Conservation (phyloP, 352 stramenopile genomes). For the Poterioochromonas sp. region DNA sequence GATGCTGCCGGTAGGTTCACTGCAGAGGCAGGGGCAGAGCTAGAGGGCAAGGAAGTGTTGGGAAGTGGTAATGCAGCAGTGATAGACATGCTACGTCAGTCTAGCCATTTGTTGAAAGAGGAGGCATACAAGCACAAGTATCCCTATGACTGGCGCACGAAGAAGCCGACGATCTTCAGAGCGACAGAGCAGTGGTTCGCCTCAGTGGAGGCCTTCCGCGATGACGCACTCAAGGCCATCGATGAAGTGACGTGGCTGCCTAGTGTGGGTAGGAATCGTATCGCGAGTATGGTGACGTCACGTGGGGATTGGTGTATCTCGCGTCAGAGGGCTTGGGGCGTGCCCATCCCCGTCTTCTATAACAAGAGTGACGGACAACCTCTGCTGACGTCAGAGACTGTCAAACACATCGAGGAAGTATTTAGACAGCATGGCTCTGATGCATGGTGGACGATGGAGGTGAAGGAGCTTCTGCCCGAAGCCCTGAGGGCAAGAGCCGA, state of each 20-base stretch:
- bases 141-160: conserved; percentile 98
- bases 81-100: conserved; percentile 64
- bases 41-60: conserved; percentile 76
- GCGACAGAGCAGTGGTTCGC: conserved; percentile 98
- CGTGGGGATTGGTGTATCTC: conserved; percentile 97
- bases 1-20: conserved; percentile 75
- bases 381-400: conserved; percentile 77
- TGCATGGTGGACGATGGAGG: conserved; percentile 83
- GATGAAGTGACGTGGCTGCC: conserved; percentile 82
- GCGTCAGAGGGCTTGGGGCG: conserved; percentile 88
- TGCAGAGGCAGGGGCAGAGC: conserved; percentile 69
- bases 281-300: conserved; percentile 69
- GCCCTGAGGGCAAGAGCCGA: conserved; percentile 57
- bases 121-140: conserved; percentile 88
- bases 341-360: conserved; percentile 97
- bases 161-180: conserved; percentile 95
- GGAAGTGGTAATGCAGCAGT: conserved; percentile 79
- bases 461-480: conserved; percentile 57
- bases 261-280: conserved; percentile 59
- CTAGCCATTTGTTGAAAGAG: conserved; percentile 68
- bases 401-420: conserved; percentile 66
- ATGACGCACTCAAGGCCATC: conserved; percentile 61
- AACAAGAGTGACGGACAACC: conserved; percentile 72
- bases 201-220: conserved; percentile 80
- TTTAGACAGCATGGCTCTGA: conserved; percentile 78